Conservation (phyloP, 169 alveolate genomes). For the Besnoitia besnoiti region DNA sequence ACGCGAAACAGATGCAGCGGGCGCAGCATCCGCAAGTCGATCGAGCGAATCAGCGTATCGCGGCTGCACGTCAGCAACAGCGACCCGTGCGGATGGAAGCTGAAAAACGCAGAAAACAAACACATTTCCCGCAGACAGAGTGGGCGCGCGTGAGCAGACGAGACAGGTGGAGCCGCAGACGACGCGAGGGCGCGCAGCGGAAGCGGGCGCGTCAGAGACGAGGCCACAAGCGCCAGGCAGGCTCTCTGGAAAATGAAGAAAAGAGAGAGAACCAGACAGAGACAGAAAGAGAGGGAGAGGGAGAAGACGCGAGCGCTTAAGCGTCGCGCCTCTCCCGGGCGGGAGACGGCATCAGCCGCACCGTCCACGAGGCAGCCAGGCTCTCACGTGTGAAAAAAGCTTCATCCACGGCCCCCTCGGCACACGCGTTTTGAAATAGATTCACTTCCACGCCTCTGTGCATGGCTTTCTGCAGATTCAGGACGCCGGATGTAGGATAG, state of each 20-base stretch:
- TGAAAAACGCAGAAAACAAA: not conserved
- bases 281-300: not conserved
- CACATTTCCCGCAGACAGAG: not conserved
- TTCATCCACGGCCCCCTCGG: too few species aligned
- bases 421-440: too few species aligned
- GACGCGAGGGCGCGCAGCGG: not conserved
- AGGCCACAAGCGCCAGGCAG: not conserved
- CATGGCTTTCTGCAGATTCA: too few species aligned
- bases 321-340: not conserved
- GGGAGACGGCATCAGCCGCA: too few species aligned
- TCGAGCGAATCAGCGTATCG: slow-evolving; percentile 54
- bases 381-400: too few species aligned
- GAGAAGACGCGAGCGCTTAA: not conserved
- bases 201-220: not conserved
- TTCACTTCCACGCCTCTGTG: too few species aligned
- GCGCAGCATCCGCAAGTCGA: slow-evolving; percentile 65
- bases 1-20: slow-evolving; percentile 4
- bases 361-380: too few species aligned
- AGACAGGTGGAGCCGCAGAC: not conserved
- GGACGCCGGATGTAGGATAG: too few species aligned
- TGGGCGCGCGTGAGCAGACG: too few species aligned
- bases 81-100: slow-evolving; percentile 49
- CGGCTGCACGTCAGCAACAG: slow-evolving; percentile 63
- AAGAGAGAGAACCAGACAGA: not conserved
- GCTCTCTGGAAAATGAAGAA: not conserved